Evolutionary conservation across 805 yeast species (phyloP), one percentile per base, ranked within the genome.

Genomic region (Isabelozyma pseudorhagii): DNA sequence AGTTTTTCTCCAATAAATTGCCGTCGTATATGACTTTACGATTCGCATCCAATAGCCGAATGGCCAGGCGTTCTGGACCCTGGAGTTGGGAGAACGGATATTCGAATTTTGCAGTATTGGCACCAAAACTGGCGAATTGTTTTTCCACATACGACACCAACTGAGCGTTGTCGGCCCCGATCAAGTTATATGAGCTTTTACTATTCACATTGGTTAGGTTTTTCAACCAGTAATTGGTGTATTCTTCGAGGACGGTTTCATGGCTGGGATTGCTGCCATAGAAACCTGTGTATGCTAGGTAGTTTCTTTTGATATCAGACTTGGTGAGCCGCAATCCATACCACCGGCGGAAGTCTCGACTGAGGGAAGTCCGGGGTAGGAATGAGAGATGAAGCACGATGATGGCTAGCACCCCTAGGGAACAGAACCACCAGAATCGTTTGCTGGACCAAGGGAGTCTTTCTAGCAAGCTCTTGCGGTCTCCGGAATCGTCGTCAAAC

Each of bases 291-390:
- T 55, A 59, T 3, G 61, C 69, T 45, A 88, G 61, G 54, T 78
- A 84, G 15, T 81, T 64, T 34, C 97, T 73, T 55, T 87, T 83
- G 29, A 87, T 76, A 54, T 91, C 97, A 8, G 82, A 77, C 48
- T 76, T 77, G 2, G 96, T 84, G 45, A 89, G 62, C 47, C 72
- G 78, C 36, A 83, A 77, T 31, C 85, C 83, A 66, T 89, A 89
- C 54, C 89, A 64, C 45, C 97, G 70, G 57, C 93, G 78, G 58
- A 87, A 81, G 65, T 92, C 97, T 54, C 96, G 72, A 45, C 87
- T 82, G 15, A 89, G 70, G 2, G 96, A 88, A 1, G 97, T 89
- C 50, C 97, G 67, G 1, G 97, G 97, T 13, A 90, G 72, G 62
- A 91, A 91, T 0, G 85, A 81, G 45, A 89, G 71, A 40, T 87